phyloP scores from a whole-genome alignment of 2,329 filamentous ascomycete species.

The Aspergillus novofumigatus region DNA sequence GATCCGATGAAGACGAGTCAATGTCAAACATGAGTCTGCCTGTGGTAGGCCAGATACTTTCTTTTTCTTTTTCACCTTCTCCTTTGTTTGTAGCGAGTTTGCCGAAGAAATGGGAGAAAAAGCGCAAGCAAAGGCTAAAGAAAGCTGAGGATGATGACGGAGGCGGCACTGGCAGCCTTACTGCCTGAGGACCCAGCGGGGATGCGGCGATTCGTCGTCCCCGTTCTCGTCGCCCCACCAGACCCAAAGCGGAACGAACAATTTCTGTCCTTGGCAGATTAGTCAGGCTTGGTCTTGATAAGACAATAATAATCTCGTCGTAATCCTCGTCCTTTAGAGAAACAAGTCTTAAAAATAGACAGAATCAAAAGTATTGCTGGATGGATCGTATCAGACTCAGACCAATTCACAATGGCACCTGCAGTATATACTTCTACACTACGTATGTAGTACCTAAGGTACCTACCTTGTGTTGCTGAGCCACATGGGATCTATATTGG shows the following conservation, averaged over 20 bases:
- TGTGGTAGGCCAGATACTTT: background rate
- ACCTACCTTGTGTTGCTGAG: background rate
- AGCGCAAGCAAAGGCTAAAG: background rate
- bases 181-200: conserved; percentile 1
- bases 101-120: background rate
- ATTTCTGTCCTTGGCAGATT: conserved; percentile 11
- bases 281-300: background rate
- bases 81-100: background rate
- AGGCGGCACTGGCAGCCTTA: background rate
- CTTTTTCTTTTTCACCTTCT: background rate
- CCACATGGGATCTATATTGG: background rate
- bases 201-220: conserved; percentile 4
- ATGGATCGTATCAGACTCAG: background rate
- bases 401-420: background rate
- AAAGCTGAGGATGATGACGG: background rate
- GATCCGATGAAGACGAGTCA: background rate
- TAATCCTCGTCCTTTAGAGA: too few species aligned
- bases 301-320: too few species aligned
- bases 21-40: background rate
- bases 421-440: background rate
- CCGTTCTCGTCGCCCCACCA: conserved; percentile 1
- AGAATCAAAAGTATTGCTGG: background rate
- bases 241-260: conserved; percentile 13
- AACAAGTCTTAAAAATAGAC: background rate
- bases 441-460: too few species aligned